Evolutionary conservation across 257 asterid genomes (phyloP).

Genomic region (Lycium ferocissimum): DNA sequence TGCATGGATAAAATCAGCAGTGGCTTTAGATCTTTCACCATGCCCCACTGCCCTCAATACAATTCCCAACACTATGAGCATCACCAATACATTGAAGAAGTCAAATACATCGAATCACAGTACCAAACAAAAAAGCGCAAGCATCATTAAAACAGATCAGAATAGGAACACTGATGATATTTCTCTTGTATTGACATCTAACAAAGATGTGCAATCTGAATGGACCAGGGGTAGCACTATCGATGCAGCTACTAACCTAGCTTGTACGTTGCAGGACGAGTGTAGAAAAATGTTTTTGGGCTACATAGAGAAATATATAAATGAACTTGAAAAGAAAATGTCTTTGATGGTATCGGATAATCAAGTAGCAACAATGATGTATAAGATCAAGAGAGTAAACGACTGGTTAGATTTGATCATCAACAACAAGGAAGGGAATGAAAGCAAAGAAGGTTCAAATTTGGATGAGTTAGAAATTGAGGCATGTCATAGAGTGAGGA

Average conservation of each 20-base stretch:
- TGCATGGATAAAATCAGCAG: slow-evolving; percentile 70
- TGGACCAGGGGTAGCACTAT: slow-evolving; percentile 53
- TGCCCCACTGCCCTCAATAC: slow-evolving; percentile 33
- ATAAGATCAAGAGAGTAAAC: slow-evolving; percentile 64
- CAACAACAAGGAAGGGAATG: slow-evolving; percentile 41
- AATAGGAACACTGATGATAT: slow-evolving; percentile 35
- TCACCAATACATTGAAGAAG: slow-evolving; percentile 37
- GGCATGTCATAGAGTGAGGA: slow-evolving; percentile 59
- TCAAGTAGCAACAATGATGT: slow-evolving; percentile 56
- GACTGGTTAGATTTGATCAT: slow-evolving; percentile 63
- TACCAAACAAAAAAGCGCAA: slow-evolving; percentile 46
- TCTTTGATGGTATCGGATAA: slow-evolving; percentile 41
- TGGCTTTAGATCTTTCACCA: slow-evolving; percentile 67
- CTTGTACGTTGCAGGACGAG: slow-evolving; percentile 53
- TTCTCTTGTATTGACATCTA: slow-evolving; percentile 40
- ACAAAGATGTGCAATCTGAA: slow-evolving; percentile 44
- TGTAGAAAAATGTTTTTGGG: slow-evolving; percentile 58
- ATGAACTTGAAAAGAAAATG: slow-evolving; percentile 59
- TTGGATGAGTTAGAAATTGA: slow-evolving; percentile 49
- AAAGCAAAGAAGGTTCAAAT: not conserved
- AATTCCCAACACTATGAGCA: slow-evolving; percentile 23
- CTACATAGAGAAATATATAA: slow-evolving; percentile 57
- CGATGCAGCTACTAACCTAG: slow-evolving; percentile 46
- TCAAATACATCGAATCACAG: slow-evolving; percentile 14
- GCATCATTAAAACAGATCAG: slow-evolving; percentile 33